Evolutionary conservation across 1,284 basidiomycete species (phyloP), one percentile per base, ranked within the genome.

Genomic region (Stereum hirsutum): DNA sequence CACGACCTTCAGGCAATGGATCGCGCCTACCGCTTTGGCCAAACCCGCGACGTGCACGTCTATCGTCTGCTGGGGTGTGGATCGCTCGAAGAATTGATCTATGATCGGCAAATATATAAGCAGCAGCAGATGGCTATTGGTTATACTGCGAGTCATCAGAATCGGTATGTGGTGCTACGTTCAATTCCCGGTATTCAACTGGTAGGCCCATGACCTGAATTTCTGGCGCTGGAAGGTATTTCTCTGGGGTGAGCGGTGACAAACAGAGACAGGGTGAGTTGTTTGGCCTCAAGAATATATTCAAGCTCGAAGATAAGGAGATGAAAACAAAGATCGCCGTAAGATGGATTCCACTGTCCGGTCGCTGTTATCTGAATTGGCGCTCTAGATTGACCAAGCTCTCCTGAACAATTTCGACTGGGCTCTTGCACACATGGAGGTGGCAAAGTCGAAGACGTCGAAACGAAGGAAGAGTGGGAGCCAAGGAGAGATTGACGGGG

Each of bases 1-100:
- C 85, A 90, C 52, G 89, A 92, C 54, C 60, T 91, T 14, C 89
- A 92, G 58, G 88, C 87, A 1, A 89, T 89, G 81, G 91, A 94
- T 51, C 76, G 89, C 45, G 89, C 89, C 1, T 94, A 89, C 56
- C 77, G 90, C 2, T 88, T 91, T 48, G 92, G 91, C 2, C 91
- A 96, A 60, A 82, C 75, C 1, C 81, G 89, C 25, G 84, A 93
- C 50, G 92, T 96, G 6, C 72, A 76, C 0, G 90, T 95, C 0
- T 89, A 84, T 55, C 79, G 90, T 32, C 69, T 96, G 10, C 70
- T 95, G 12, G 89, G 85, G 2, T 85, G 86, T 4, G 90, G 89
- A 4, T 89, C 89, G 1, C 75, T 94, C 15, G 90, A 94, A 56
- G 89, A 88, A 56, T 62, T 88, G 31, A 86, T 91, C 25, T 90